Base-by-base conservation (phyloP, 1,284 basidiomycete genomes). In the Nidula niveotomentosa region DNA sequence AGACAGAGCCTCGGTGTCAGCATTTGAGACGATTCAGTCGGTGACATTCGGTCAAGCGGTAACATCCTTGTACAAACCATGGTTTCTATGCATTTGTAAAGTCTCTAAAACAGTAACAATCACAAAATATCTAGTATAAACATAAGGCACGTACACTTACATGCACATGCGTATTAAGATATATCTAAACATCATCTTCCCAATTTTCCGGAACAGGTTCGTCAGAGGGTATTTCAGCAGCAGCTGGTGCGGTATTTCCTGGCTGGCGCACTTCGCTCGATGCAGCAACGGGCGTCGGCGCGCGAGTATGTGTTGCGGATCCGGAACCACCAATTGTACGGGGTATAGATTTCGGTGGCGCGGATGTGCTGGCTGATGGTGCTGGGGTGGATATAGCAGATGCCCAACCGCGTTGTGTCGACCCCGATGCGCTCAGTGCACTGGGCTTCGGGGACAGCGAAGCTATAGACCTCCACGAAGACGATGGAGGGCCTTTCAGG, bases 161-260 rank as follows among this genome's bases (percentile, higher is more conserved):
- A 30, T 30, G 30, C 6, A 30, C 30, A 30, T 30, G 30, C 30
- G 30, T 30, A 30, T 30, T 30, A 30, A 30, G 30, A 30, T 30
- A 30, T 41, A 53, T 49, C 52, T 69, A 73, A 17, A 46, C 60
- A 55, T 81, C 83, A 53, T 84, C 79, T 57, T 84, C 81, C 83
- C 81, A 85, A 56, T 77, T 68, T 41, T 81, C 76, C 0, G 80
- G 78, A 1, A 84, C 75, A 46, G 55, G 54, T 18, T 67, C 65
- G 41, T 63, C 65, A 2, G 52, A 53, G 33, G 47, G 15, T 33
- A 43, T 7, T 2, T 44, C 45, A 23, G 13, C 7, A 48, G 8
- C 12, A 48, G 46, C 30, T 30, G 30, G 46, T 8, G 12, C 6
- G 52, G 51, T 8, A 13, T 17, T 13, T 43, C 23, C 15, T 36